Evolutionary conservation across 495 filamentous ascomycete genomes (phyloP), one percentile per base, ranked within the genome.

Genomic region (Aspergillus funiculosus): DNA sequence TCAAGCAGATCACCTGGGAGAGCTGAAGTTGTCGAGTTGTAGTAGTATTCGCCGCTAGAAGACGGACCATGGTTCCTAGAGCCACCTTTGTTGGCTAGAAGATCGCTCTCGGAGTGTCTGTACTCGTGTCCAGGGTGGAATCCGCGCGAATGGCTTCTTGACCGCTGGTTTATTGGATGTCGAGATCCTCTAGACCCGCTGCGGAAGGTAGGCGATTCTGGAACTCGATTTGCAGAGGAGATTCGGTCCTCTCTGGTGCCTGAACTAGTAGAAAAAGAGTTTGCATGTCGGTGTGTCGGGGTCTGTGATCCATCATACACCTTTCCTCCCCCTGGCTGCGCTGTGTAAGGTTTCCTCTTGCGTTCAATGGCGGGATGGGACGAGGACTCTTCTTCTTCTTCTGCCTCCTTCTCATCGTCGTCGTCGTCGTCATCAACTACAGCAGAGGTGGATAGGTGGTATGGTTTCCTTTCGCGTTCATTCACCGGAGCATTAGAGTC

Each of bases 271-370:
- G 61, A 62, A 38, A 61, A 63, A 3, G 66, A 66, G 8, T 43
- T 48, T 9, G 56, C 59, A 32, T 55, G 56, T n/a, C 53, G 59
- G 26, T 55, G 63, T 11, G 15, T 14, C 17, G 51, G 15, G 13
- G 39, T 25, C 24, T 40, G 26, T 6, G 46, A 10, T 10, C 71
- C 74, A 4, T 75, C 70, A 43, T 79, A 78, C 1, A 65, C 48
- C 52, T 79, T 82, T 10, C 79, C 80, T 11, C 67, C 63, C 6
- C 79, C 79, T 1, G 78, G 75, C 15, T 73, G 65, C 1, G 72
- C 74, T 7, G 52, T 62, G 53, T 84, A 84, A 0, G 80, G 80
- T 38, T 83, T 80, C 42, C 80, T 66, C 49, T 82, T 76, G 5
- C 80, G 76, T 55, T 84, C 80, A 19, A 82, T 73, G 0, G 40